Evolutionary conservation across 768 basidiomycete species (phyloP), one percentile per base, ranked within the genome.

Genomic region (Amanita fuliginea): DNA sequence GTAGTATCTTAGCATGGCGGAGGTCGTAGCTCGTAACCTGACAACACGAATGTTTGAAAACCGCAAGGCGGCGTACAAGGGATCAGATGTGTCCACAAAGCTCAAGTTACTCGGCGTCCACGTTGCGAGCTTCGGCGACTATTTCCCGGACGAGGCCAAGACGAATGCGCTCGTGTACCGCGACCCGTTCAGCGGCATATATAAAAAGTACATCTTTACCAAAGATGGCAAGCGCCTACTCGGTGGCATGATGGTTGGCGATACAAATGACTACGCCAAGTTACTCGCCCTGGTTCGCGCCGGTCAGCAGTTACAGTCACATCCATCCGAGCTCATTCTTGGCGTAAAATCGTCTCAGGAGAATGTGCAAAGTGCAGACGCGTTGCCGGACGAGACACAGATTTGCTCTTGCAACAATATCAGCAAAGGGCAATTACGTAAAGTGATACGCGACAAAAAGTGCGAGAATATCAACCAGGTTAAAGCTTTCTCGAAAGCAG

Each of bases 171-270:
- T 50, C 51, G 57, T 46, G 3, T 88, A 86, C 61, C 70, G 76
- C 41, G 86, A 88, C 57, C 85, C 85, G 0, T 85, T 88, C 61
- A 67, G 70, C n/a, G 69, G 69, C 2, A 73, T 77, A 7, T 88
- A 86, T 68, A 86, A 86, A 64, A 86, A 85, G 65, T 85, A 83
- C 53, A 75, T 86, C 37, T 86, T 86, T 60, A 80, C 74, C 9
- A 71, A 72, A 6, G 82, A 86, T 57, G 85, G 84, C 9, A 79
- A 81, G 61, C 72, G 82, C 55, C 67, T 88, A 10, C 64, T 88
- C 3, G 85, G 85, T 10, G 85, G 85, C 3, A 83, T 85, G 75
- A 83, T 86, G 82, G 75, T 88, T n/a, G 85, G 84, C 2, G 81
- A 84, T 56, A 76, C 76, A 8, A 70, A 67, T 33, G 80, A 83